Evolutionary conservation across 352 stramenopile species (phyloP).

Genomic region (Globisporangium cystogenes): DNA sequence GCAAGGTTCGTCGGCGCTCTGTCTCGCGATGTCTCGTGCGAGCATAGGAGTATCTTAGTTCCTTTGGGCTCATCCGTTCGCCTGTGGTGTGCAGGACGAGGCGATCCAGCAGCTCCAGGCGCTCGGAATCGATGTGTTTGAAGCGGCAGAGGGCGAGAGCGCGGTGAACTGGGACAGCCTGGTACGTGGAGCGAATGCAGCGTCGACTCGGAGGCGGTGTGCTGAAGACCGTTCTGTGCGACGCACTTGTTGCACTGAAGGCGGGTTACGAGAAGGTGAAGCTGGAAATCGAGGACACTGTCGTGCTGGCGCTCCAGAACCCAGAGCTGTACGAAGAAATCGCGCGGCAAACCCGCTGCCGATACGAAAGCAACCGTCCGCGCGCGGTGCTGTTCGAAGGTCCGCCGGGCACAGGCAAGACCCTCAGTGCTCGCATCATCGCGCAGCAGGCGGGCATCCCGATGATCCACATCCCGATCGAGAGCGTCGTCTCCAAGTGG

Average conservation of each 20-base stretch:
- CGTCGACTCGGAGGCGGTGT: not conserved
- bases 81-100: slow-evolving; percentile 38
- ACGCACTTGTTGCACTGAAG: slow-evolving; percentile 14
- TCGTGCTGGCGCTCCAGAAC: slow-evolving; percentile 90
- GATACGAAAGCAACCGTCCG: slow-evolving; percentile 88
- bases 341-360: slow-evolving; percentile 81
- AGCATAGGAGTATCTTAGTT: not conserved
- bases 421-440: slow-evolving; percentile 92
- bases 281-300: slow-evolving; percentile 89
- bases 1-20: slow-evolving; percentile 24
- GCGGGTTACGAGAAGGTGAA: slow-evolving; percentile 90
- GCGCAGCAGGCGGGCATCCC: slow-evolving; percentile 89
- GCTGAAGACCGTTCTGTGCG: not conserved
- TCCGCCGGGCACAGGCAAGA: slow-evolving; percentile 93
- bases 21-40: not conserved
- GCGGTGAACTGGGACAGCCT: slow-evolving; percentile 79
- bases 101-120: slow-evolving; percentile 75
- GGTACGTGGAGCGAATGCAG: slow-evolving; percentile 20
- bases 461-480: slow-evolving; percentile 92
- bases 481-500: slow-evolving; percentile 93
- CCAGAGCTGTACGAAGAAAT: slow-evolving; percentile 90
- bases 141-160: slow-evolving; percentile 48
- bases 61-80: not conserved
- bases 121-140: slow-evolving; percentile 80
- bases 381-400: slow-evolving; percentile 92